These are phyloP conservation scores for Suillus tomentosus DNA, from an alignment of 768 basidiomycete genomes.

Conservation along the genomic window DNA sequence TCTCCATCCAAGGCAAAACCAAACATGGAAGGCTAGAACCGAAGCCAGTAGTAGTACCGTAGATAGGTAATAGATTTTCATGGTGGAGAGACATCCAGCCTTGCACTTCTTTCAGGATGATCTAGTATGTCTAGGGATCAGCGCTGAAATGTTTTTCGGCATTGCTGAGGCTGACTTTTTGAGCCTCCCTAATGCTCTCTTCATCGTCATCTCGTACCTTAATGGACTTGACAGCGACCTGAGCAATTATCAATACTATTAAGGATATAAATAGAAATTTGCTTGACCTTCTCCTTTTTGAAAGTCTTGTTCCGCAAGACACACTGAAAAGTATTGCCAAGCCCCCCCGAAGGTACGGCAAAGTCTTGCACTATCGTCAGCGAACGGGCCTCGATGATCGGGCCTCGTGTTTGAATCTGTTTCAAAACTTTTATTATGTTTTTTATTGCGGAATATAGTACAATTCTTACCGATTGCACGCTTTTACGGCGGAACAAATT, in stretches of 20 bases:
- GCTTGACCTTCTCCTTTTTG: background rate
- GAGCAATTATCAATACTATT: background rate
- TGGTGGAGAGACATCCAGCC: conserved; percentile 25
- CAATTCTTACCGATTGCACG: background rate
- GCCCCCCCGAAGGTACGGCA: background rate
- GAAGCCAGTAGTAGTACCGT: conserved; percentile 23
- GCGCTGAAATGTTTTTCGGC: background rate
- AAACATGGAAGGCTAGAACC: conserved; percentile 24
- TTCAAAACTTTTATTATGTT: background rate
- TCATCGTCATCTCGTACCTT: conserved; percentile 4
- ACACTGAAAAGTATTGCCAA: conserved; percentile 4
- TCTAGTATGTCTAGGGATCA: background rate
- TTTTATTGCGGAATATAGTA: background rate
- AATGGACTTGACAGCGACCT: conserved; percentile 5
- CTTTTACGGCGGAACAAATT: background rate
- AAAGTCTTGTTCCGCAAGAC: background rate
- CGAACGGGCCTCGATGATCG: background rate
- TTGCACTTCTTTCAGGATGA: conserved; percentile 15
- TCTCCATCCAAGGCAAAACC: conserved; percentile 25
- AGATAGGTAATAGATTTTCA: conserved; percentile 24
- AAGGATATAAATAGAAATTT: background rate
- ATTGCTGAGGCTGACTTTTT: background rate
- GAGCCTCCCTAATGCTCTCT: background rate
- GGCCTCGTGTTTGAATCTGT: background rate
- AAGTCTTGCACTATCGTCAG: background rate